A percentile compares a stretch with the other conserved stretches of the same genome.
Conservation (phyloP, 2,329 filamentous ascomycete species). For the Colletotrichum filicis region DNA sequence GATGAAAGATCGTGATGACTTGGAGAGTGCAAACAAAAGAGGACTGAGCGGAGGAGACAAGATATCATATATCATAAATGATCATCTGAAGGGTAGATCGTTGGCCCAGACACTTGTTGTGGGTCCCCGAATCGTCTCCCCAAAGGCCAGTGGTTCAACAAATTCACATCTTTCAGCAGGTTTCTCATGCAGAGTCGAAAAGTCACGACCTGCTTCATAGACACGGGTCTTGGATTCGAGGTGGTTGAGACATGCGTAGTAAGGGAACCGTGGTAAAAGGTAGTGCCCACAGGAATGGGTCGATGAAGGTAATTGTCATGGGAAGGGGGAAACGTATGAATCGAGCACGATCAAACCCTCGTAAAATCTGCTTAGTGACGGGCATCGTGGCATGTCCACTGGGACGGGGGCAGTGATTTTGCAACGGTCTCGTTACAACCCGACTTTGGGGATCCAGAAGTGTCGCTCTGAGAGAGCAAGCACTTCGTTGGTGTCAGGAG, state of each 20-base stretch:
- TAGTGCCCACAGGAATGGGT: slow-evolving; percentile 21
- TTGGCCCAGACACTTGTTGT: slow-evolving; percentile 18
- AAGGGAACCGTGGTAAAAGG: slow-evolving; percentile 14
- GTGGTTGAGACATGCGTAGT: slow-evolving; percentile 32
- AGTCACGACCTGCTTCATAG: slow-evolving; percentile 18
- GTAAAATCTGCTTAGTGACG: slow-evolving; percentile 3
- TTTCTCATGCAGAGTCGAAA: slow-evolving; percentile 24
- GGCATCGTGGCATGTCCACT: not conserved
- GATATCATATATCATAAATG: slow-evolving; percentile 34
- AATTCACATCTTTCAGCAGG: slow-evolving; percentile 3
- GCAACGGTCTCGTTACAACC: slow-evolving; percentile 1
- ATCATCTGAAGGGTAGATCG: slow-evolving; percentile 26
- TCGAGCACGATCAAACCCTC: slow-evolving; percentile 3
- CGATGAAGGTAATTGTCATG: slow-evolving; percentile 27
- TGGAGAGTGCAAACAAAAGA: slow-evolving; percentile 19
- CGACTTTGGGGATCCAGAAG: not conserved
- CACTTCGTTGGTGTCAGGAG: not conserved
- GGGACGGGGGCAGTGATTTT: not conserved
- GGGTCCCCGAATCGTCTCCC: slow-evolving; percentile 20
- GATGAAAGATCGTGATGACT: slow-evolving; percentile 2
- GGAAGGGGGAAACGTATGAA: slow-evolving; percentile 18
- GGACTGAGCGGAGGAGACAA: slow-evolving; percentile 28
- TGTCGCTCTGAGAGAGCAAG: not conserved
- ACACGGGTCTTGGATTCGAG: slow-evolving; percentile 10
- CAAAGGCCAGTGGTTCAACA: slow-evolving; percentile 23